Base-by-base conservation (phyloP, 2,329 filamentous ascomycete species). In the Penicillium griseofulvum region DNA sequence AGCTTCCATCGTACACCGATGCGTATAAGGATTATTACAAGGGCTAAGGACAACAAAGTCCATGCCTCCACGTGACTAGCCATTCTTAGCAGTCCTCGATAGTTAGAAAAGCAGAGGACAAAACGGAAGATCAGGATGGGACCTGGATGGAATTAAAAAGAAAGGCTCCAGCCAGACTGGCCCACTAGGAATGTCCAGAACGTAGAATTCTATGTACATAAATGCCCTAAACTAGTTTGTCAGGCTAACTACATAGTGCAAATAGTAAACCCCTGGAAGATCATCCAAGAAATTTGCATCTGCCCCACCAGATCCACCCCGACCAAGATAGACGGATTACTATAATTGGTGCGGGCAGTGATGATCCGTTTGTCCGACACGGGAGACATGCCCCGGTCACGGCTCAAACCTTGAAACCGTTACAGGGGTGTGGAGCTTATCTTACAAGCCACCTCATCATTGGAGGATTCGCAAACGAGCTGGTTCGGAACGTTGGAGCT, bases 41-140 rank as follows among this genome's bases (percentile, higher is more conserved):
- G 19, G n/a, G 53, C 59, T 31, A 63, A 38, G 24, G 59, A 60
- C n/a, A 84, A 69, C 10, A 85, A 72, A 3, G 78, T 74, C 59
- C 78, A 81, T 3, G 73, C 73, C 63, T 81, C 78, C 26, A 56
- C 54, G 16, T 65, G 61, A 19, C 14, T 19, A 16, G 59, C 19
- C 60, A 63, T 63, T 45, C 11, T 31, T 22, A 24, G 19, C 14
- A 39, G 28, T 42, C 4, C 17, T 43, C 33, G 10, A 31, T 19
- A 14, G 4, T 17, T 19, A 14, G 29, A 14, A 38, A 45, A 31
- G 5, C 24, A 38, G 29, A 33, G 22, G 16, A 39, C 12, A 24
- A 24, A 29, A 37, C 24, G 14, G 33, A 28, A 46, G 24, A 26
- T 38, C 17, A 36, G 17, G 14, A n/a, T 28, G 47, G 47, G 47